Conservation (phyloP, 768 basidiomycete genomes). For the Suillus lakei region DNA sequence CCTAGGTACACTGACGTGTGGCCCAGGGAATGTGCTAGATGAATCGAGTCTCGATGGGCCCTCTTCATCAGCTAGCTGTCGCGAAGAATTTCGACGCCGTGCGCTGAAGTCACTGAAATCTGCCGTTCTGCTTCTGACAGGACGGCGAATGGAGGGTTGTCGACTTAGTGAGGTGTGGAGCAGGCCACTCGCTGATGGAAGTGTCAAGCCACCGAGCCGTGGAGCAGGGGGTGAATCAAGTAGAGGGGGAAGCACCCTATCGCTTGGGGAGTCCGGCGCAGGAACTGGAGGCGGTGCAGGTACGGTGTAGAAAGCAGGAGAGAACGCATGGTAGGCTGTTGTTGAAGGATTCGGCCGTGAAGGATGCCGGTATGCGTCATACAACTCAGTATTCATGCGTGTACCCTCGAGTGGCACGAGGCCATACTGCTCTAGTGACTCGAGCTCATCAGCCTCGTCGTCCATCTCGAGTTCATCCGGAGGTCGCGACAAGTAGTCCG, state of each 20-base stretch:
- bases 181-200: constrained; percentile 27
- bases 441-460: constrained; percentile 71
- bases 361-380: constrained; percentile 61
- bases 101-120: constrained; percentile 78
- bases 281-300: constrained; percentile 34
- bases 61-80: constrained; percentile 37
- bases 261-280: constrained; percentile 25
- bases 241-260: constrained; percentile 33
- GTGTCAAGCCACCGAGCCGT: constrained; percentile 22
- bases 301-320: constrained; percentile 22
- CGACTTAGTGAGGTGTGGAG: constrained; percentile 48
- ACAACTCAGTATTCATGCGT: constrained; percentile 62
- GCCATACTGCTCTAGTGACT: constrained; percentile 33
- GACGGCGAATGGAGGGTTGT: constrained; percentile 66
- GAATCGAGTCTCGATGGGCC: constrained; percentile 16
- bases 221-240: constrained; percentile 30
- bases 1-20: constrained; percentile 11
- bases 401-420: constrained; percentile 50
- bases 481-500: constrained; percentile 57
- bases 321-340: constrained; percentile 23
- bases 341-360: constrained; percentile 33
- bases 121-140: constrained; percentile 54
- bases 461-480: constrained; percentile 63
- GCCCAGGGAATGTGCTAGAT: constrained; percentile 15
- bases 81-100: constrained; percentile 59